Evolutionary conservation across 257 asterid species (phyloP), one percentile per base, ranked within the genome.

Genomic region (Solanum virginianum): DNA sequence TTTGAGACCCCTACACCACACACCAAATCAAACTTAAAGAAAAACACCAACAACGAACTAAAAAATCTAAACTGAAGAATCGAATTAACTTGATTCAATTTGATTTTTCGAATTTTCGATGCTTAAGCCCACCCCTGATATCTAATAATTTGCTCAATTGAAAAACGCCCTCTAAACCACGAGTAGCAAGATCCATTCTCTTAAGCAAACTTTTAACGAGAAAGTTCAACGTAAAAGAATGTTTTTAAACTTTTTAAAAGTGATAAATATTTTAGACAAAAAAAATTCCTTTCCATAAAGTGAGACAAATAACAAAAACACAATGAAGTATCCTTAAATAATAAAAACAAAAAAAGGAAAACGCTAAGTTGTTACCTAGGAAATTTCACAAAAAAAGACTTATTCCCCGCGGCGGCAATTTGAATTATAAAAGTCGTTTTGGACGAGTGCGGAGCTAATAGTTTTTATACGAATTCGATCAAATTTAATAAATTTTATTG

Each of bases 381-480:
- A 77, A 77, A 77, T 77, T 77, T 77, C 82, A 24, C 20, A 53
- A 7, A 12, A 53, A 75, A 49, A 9, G 39, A 54, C 41, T 14
- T 32, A 2, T 41, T 24, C 82, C 47, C n/a, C 59, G 10, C 45
- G 15, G 63, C 17, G 12, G 82, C 45, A 9, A 26, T 51, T 75
- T 51, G 24, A 77, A 69, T 17, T 36, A 0, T 57, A 8, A 8
- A 11, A 57, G 65, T 0, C 6, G 24, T 57, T 57, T 0, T 24
- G n/a, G 26, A 20, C 41, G n/a, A 1, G 0, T 1, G 26, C 26
- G 65, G 26, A 57, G 26, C 18, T 57, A 57, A 6, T 57, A 20
- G 2, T 57, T 0, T 0, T 6, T 1, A 57, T 0, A 5, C 20
- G 4, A 0, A 12, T 57, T 18, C 1, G 13, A 57, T 57, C 2